Conservation (phyloP, 2,329 filamentous ascomycete species). For the Diatrype stigma region DNA sequence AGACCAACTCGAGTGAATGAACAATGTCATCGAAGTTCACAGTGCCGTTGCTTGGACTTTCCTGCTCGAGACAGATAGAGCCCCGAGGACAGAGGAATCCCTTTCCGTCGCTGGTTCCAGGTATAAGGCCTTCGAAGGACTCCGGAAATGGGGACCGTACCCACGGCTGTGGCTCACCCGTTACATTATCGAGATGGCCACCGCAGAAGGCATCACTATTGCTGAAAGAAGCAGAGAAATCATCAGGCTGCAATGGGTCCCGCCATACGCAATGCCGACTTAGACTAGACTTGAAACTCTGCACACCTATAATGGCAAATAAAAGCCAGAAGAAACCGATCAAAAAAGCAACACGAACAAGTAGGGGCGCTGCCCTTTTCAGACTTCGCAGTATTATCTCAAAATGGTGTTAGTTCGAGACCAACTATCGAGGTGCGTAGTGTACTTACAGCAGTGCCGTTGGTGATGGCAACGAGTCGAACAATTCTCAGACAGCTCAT, state of each 20-base stretch:
- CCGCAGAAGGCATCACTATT: slow-evolving; percentile 78
- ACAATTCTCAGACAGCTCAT: slow-evolving; percentile 91
- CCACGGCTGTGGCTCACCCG: slow-evolving; percentile 62
- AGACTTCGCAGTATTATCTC: slow-evolving; percentile 90
- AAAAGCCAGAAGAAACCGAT: slow-evolving; percentile 97
- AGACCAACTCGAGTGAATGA: slow-evolving; percentile 88
- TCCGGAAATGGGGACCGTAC: slow-evolving; percentile 39
- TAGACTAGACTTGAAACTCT: slow-evolving; percentile 87
- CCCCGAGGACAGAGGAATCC: slow-evolving; percentile 83
- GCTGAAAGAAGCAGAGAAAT: slow-evolving; percentile 52
- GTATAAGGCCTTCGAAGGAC: slow-evolving; percentile 42
- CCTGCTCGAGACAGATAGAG: slow-evolving; percentile 76
- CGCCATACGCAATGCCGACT: slow-evolving; percentile 75
- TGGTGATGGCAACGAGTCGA: slow-evolving; percentile 84
- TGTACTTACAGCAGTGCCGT: slow-evolving; percentile 76
- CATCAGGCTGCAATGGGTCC: slow-evolving; percentile 56
- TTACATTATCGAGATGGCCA: slow-evolving; percentile 65
- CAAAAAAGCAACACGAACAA: slow-evolving; percentile 89
- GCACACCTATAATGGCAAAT: slow-evolving; percentile 94
- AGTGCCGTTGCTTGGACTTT: slow-evolving; percentile 78
- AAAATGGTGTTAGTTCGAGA: slow-evolving; percentile 12
- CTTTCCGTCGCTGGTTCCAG: slow-evolving; percentile 58
- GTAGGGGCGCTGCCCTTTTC: slow-evolving; percentile 87
- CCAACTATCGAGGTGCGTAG: neutral
- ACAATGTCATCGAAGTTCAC: slow-evolving; percentile 94